Percentiles rank a stretch among this genome's conserved stretches.
These are phyloP conservation scores for Aspergillus versicolor DNA, from an alignment of 2,329 filamentous ascomycete species.

Conservation along the genomic window DNA sequence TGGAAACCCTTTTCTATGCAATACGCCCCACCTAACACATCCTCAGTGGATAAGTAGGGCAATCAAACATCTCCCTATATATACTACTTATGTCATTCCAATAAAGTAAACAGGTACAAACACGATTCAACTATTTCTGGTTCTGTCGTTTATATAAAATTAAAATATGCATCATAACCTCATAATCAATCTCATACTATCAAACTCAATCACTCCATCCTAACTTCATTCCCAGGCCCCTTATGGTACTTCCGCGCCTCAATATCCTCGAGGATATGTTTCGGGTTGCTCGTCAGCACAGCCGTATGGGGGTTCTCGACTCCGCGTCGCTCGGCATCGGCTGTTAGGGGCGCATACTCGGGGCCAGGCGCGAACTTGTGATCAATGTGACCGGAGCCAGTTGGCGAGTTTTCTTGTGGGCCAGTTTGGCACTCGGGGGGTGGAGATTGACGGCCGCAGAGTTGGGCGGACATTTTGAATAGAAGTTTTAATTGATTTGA, in stretches of 20 bases:
- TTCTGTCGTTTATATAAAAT: background rate
- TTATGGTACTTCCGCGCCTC: constrained; percentile 36
- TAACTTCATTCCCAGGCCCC: constrained; percentile 7
- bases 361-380: constrained; percentile 22
- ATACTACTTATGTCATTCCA: background rate
- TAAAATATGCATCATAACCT: background rate
- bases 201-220: no score
- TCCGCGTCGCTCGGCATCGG: background rate
- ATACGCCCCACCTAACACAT: no score
- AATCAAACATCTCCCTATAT: background rate
- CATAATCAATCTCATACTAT: background rate
- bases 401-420: constrained; percentile 54
- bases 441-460: constrained; percentile 74
- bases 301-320: constrained; percentile 15
- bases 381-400: background rate
- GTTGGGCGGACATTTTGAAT: constrained; percentile 57
- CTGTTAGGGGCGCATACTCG: constrained; percentile 21
- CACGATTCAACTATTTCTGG: background rate
- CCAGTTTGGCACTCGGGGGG: constrained; percentile 67
- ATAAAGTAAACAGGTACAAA: background rate
- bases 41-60: background rate
- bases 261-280: constrained; percentile 39
- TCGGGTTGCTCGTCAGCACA: constrained; percentile 42
- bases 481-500: background rate
- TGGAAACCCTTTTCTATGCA: background rate